A percentile compares a stretch with the other conserved stretches of the same genome.
Conservation (phyloP, 371 early-diverging fungal species). For the Choanephora cucurbitarum region DNA sequence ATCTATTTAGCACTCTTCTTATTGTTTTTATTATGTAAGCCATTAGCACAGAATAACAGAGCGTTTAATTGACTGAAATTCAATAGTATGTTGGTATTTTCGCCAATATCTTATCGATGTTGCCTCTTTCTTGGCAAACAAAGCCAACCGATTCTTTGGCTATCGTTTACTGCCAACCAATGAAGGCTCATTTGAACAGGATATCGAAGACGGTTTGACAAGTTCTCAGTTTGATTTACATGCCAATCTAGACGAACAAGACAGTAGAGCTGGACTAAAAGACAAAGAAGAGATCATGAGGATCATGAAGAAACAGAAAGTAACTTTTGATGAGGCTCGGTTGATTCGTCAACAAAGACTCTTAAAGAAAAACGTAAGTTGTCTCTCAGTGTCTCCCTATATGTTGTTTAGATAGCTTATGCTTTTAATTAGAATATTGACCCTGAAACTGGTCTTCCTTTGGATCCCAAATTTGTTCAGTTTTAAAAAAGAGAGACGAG, state of each 20-base stretch:
- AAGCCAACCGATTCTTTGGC: conserved; percentile 45
- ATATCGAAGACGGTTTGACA: conserved; percentile 72
- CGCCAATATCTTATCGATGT: conserved; percentile 30
- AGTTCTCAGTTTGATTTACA: conserved; percentile 74
- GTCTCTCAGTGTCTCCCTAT: background rate
- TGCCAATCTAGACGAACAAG: conserved; percentile 65
- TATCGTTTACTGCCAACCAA: conserved; percentile 51
- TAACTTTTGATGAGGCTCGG: conserved; percentile 82
- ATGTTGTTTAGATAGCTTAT: background rate
- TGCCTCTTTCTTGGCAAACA: conserved; percentile 36
- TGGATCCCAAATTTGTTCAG: conserved; percentile 77
- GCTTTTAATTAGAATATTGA: conserved; percentile 63
- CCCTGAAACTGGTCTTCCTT: conserved; percentile 75
- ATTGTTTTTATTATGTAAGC: conserved; percentile 16
- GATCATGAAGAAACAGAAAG: conserved; percentile 74
- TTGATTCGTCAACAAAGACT: conserved; percentile 72
- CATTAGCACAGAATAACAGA: background rate
- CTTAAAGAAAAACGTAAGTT: conserved; percentile 64
- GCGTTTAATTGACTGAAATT: background rate
- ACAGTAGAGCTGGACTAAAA: conserved; percentile 74
- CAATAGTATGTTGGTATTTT: conserved; percentile 33
- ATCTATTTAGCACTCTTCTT: conserved; percentile 16
- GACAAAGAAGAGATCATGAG: conserved; percentile 68
- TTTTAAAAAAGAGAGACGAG: conserved; percentile 30
- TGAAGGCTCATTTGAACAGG: conserved; percentile 56